Conservation (phyloP, 2,329 filamentous ascomycete genomes). For the Stagonosporopsis cucurbitacearum region DNA sequence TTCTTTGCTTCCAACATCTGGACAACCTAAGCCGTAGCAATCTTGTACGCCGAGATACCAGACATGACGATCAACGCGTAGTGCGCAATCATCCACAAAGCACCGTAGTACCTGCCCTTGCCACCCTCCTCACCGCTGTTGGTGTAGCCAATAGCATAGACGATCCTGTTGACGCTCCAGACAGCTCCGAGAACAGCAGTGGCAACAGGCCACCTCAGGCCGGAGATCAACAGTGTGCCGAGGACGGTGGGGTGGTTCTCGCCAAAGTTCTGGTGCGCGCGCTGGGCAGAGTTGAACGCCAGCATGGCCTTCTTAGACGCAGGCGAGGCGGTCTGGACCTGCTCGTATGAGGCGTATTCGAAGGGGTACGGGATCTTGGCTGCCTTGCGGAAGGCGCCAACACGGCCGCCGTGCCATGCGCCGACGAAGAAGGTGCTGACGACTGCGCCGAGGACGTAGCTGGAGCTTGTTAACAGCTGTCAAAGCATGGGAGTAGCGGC, state of each 20-base stretch:
- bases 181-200: conserved; percentile 54
- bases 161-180: conserved; percentile 59
- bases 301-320: conserved; percentile 53
- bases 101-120: conserved; percentile 53
- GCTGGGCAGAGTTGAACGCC: conserved; percentile 54
- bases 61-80: conserved; percentile 38
- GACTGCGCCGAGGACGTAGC: conserved; percentile 62
- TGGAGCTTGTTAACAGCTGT: conserved; percentile 35
- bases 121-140: conserved; percentile 47
- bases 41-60: conserved; percentile 34
- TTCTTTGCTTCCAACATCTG: background rate
- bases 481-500: background rate
- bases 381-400: conserved; percentile 55
- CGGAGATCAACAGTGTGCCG: conserved; percentile 60
- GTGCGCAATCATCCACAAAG: conserved; percentile 42
- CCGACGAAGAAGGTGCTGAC: conserved; percentile 62
- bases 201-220: conserved; percentile 60
- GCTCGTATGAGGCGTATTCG: conserved; percentile 62
- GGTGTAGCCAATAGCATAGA: conserved; percentile 59
- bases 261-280: conserved; percentile 62
- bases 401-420: conserved; percentile 59
- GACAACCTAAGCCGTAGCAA: conserved; percentile 22
- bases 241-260: conserved; percentile 64
- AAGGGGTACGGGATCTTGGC: conserved; percentile 65
- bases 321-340: conserved; percentile 53